Evolutionary conservation across 345 rosid genomes (phyloP).

Genomic region (Salix caprea): DNA sequence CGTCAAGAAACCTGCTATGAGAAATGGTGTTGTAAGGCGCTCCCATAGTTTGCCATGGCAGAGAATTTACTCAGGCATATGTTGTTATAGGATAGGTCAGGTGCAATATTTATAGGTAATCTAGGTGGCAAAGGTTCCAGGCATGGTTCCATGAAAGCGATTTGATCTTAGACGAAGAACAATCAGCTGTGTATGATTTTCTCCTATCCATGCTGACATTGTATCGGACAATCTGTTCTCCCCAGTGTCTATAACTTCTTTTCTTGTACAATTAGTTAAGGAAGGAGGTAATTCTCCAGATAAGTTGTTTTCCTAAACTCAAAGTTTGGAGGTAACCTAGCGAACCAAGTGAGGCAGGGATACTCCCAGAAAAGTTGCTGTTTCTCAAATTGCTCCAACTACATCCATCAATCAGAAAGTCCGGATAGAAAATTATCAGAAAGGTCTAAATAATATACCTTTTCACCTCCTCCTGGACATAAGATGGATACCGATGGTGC

Average conservation of each 20-base stretch:
- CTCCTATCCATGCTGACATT: neutral
- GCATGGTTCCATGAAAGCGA: conserved; percentile 12
- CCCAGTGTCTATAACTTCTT: neutral
- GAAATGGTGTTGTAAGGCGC: too few species aligned
- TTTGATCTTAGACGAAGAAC: conserved; percentile 12
- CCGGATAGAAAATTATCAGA: conserved; percentile 2
- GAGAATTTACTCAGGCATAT: conserved; percentile 15
- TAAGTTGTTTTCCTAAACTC: neutral
- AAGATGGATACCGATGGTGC: neutral
- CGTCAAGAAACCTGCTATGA: too few species aligned
- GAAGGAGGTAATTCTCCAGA: neutral
- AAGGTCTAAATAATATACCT: neutral
- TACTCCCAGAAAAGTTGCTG: neutral
- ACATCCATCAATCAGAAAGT: conserved; percentile 10
- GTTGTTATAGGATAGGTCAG: conserved; percentile 13
- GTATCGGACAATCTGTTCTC: neutral
- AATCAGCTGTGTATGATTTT: neutral
- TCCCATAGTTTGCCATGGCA: conserved; percentile 10
- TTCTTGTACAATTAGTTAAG: neutral
- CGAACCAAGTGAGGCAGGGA: neutral
- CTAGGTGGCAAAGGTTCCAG: conserved; percentile 9
- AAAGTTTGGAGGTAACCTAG: neutral
- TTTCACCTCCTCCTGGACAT: neutral
- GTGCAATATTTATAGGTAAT: conserved; percentile 9
- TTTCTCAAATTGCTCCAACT: neutral